Percentiles rank a stretch among this genome's conserved stretches.
These are phyloP conservation scores for Cochlearia excelsa DNA, from an alignment of 345 rosid species.

Conservation along the genomic window DNA sequence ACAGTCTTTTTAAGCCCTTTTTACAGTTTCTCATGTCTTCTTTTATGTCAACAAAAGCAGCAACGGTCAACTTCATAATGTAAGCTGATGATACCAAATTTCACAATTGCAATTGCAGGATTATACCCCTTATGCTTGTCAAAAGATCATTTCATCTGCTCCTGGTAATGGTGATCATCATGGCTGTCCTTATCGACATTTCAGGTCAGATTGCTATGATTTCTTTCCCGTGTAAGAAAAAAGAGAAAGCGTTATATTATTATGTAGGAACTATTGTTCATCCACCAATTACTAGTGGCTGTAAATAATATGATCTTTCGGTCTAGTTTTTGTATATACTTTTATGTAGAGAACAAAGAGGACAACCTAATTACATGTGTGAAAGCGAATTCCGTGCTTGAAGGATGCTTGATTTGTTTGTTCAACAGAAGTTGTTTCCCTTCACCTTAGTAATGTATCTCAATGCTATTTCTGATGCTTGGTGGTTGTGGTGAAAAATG, in stretches of 20 bases:
- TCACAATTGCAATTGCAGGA: slow-evolving; percentile 53
- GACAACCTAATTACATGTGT: no score
- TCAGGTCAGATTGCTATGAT: slow-evolving; percentile 51
- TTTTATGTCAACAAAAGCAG: background rate
- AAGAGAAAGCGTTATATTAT: background rate
- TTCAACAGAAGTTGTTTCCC: slow-evolving; percentile 1
- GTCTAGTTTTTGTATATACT: background rate
- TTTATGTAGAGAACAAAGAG: background rate
- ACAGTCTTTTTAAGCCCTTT: background rate
- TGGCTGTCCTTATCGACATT: slow-evolving; percentile 94
- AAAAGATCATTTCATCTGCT: slow-evolving; percentile 66
- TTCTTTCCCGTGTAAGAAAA: background rate
- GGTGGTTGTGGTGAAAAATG: background rate
- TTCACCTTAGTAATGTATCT: slow-evolving; percentile 1
- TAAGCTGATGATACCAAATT: slow-evolving; percentile 14
- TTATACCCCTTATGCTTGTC: slow-evolving; percentile 93
- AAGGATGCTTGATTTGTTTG: background rate
- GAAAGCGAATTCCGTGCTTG: no score
- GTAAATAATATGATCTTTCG: background rate
- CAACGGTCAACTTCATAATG: background rate
- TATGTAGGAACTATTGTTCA: background rate
- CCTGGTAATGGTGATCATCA: slow-evolving; percentile 91
- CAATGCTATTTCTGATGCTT: background rate
- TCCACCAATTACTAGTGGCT: background rate
- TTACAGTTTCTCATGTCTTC: no score